Evolutionary conservation across 2,329 filamentous ascomycete genomes (phyloP).

Genomic region (Colletotrichum phormii): DNA sequence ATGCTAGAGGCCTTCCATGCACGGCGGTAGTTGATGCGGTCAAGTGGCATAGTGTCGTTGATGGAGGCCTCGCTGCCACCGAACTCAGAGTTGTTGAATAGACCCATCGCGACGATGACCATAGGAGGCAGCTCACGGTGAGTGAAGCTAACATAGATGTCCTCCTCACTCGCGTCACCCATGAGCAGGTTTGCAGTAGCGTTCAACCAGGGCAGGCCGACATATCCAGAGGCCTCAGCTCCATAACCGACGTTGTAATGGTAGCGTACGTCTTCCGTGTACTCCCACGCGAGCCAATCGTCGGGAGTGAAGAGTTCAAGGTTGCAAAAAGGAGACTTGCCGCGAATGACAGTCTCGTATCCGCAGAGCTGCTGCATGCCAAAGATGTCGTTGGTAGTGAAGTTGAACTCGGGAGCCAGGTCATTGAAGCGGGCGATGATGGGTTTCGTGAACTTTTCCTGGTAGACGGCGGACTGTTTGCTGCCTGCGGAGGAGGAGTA

Average conservation of each 20-base stretch:
- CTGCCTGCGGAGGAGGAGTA: constrained; percentile 70
- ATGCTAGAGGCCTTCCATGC: constrained; percentile 73
- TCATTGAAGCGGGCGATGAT: constrained; percentile 68
- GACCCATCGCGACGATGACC: constrained; percentile 73
- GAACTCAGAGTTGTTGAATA: constrained; percentile 76
- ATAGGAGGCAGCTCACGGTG: constrained; percentile 77
- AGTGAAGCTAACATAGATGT: constrained; percentile 76
- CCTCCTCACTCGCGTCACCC: constrained; percentile 55
- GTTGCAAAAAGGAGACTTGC: constrained; percentile 71
- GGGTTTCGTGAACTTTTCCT: constrained; percentile 68
- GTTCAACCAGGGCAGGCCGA: constrained; percentile 76
- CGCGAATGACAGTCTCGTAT: constrained; percentile 73
- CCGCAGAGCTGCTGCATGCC: constrained; percentile 76
- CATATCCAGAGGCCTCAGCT: constrained; percentile 63
- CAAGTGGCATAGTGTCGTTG: constrained; percentile 74
- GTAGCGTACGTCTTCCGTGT: constrained; percentile 72
- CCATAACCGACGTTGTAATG: constrained; percentile 76
- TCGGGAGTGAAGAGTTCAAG: constrained; percentile 68
- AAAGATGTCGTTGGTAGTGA: constrained; percentile 71
- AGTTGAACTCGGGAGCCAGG: constrained; percentile 69
- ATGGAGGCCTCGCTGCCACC: constrained; percentile 57
- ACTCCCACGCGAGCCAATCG: constrained; percentile 76
- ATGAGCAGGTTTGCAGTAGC: constrained; percentile 64
- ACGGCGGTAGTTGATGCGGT: constrained; percentile 71
- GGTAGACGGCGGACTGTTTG: constrained; percentile 62